A percentile compares a stretch with the other conserved stretches of the same genome.
These are phyloP conservation scores for Xerocomellus amylosporus DNA, from an alignment of 768 basidiomycete species.

Conservation along the genomic window DNA sequence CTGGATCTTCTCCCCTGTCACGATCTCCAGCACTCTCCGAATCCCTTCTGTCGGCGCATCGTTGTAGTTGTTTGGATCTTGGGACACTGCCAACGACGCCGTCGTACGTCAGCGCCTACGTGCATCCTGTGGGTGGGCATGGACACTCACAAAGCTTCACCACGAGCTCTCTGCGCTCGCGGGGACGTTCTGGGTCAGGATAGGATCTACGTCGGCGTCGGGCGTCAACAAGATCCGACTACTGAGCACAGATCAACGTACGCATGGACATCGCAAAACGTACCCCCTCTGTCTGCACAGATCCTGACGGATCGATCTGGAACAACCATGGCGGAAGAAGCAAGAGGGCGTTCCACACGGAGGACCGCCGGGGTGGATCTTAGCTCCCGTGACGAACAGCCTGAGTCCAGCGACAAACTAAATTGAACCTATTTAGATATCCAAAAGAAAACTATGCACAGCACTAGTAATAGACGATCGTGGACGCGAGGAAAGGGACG, in stretches of 20 bases:
- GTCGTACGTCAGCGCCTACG: neutral
- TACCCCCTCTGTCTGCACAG: constrained; percentile 88
- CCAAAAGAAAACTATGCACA: constrained; percentile 20
- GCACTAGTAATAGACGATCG: constrained; percentile 12
- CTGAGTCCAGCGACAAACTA: constrained; percentile 1
- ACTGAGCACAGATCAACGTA: constrained; percentile 33
- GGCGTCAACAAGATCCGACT: neutral
- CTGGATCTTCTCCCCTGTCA: constrained; percentile 65
- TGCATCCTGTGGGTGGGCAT: neutral
- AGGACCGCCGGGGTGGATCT: neutral
- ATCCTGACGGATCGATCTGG: constrained; percentile 80
- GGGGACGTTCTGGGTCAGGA: constrained; percentile 61
- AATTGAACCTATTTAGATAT: constrained; percentile 8
- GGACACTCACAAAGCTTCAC: constrained; percentile 74
- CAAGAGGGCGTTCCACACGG: neutral
- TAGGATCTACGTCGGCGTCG: constrained; percentile 51
- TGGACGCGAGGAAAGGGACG: neutral
- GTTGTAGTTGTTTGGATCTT: constrained; percentile 81
- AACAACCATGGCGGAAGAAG: constrained; percentile 28
- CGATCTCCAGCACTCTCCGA: constrained; percentile 75
- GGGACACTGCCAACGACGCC: constrained; percentile 59
- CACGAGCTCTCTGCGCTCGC: constrained; percentile 73
- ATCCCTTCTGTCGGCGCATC: constrained; percentile 97
- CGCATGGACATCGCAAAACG: constrained; percentile 90
- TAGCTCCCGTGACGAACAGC: constrained; percentile 10